A percentile compares a stretch with the other conserved stretches of the same genome.
Evolutionary conservation across 1,284 basidiomycete species (phyloP).

Genomic region (Ganoderma meredithae): DNA sequence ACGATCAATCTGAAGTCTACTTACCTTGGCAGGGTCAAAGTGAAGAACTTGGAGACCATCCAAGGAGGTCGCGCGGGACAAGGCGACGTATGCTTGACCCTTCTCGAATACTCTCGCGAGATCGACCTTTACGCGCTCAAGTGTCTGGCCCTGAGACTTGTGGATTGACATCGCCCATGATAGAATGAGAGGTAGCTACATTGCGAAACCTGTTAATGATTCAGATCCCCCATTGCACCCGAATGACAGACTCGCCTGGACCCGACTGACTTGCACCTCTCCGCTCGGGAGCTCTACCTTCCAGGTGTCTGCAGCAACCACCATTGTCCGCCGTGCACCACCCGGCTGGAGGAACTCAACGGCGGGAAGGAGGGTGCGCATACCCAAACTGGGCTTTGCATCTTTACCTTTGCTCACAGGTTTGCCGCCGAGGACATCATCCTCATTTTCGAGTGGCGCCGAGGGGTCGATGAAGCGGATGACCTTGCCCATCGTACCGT

Average conservation of each 20-base stretch:
- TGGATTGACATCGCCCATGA: conserved; percentile 96
- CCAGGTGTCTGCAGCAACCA: conserved; percentile 75
- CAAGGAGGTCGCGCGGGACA: conserved; percentile 90
- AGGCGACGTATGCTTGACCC: conserved; percentile 90
- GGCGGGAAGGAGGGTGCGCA: conserved; percentile 39
- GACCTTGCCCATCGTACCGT: conserved; percentile 83
- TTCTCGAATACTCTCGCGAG: conserved; percentile 88
- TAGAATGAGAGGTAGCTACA: conserved; percentile 80
- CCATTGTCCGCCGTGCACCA: conserved; percentile 50
- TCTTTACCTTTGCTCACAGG: conserved; percentile 36
- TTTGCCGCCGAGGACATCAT: conserved; percentile 38
- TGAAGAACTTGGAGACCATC: conserved; percentile 85
- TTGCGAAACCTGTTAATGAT: not conserved
- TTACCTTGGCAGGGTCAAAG: conserved; percentile 78
- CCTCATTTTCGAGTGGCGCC: conserved; percentile 34
- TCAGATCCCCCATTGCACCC: not conserved
- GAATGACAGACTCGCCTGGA: conserved; percentile 60
- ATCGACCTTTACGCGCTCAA: conserved; percentile 88
- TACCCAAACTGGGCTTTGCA: conserved; percentile 25
- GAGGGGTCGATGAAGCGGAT: conserved; percentile 59
- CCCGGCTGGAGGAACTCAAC: conserved; percentile 45
- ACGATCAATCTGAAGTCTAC: not conserved
- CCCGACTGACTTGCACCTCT: conserved; percentile 77
- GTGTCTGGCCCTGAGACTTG: conserved; percentile 91
- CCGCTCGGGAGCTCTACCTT: conserved; percentile 88